phyloP scores from a whole-genome alignment of 2,329 filamentous ascomycete genomes.

The Diaporthe eres region DNA sequence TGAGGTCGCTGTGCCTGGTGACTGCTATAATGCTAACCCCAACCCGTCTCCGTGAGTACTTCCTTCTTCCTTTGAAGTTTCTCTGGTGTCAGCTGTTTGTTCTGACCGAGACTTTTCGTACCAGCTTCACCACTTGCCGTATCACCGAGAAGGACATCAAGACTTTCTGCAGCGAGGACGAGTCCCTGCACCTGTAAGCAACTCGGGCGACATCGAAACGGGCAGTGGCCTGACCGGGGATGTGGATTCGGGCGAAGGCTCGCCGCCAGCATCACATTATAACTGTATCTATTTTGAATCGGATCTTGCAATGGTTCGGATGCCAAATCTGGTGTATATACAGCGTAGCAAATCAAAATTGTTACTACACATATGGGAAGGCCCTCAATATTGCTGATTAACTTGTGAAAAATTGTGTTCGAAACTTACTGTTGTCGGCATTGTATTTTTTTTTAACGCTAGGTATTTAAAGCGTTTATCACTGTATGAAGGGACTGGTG shows the following conservation, averaged over 20 bases:
- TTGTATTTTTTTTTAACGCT: no score
- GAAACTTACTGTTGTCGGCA: no score
- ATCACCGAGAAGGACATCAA: constrained; percentile 26
- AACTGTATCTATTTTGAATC: not conserved
- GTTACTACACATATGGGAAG: not conserved
- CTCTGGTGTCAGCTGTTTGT: not conserved
- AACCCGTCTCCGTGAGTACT: constrained; percentile 14
- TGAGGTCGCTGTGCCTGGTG: not conserved
- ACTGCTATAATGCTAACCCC: constrained; percentile 12
- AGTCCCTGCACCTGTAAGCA: constrained; percentile 24
- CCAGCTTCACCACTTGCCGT: not conserved
- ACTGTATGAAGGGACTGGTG: no score
- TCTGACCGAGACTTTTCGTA: not conserved
- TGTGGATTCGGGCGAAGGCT: no score
- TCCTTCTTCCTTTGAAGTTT: no score
- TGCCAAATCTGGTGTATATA: not conserved
- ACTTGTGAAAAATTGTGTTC: no score
- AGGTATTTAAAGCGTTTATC: no score
- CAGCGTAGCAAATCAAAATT: not conserved
- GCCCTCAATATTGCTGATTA: not conserved
- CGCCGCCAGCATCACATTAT: not conserved
- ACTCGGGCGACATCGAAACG: no score
- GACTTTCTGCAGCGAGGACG: constrained; percentile 20
- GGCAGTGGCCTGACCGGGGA: not conserved
- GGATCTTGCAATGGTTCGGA: not conserved